Conservation (phyloP, 2,329 filamentous ascomycete species). For the Phyllosticta citrichinensis region DNA sequence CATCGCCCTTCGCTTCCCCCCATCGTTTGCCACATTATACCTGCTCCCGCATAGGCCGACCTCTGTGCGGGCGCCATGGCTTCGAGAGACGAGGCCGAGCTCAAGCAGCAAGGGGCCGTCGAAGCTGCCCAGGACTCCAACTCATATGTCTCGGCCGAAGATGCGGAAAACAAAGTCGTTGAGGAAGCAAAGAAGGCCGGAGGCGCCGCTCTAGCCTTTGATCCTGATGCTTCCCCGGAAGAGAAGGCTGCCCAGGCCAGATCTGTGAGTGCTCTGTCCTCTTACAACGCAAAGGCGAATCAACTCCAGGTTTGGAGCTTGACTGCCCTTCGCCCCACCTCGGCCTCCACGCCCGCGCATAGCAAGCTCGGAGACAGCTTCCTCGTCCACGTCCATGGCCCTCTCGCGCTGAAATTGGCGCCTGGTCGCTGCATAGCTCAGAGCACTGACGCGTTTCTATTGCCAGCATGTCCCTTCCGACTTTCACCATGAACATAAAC, state of each 20-base stretch:
- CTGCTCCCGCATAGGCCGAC: background rate
- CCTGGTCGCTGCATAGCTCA: background rate
- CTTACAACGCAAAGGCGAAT: background rate
- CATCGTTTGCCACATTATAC: background rate
- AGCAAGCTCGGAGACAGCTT: background rate
- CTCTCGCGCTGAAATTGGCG: background rate
- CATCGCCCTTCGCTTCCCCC: background rate
- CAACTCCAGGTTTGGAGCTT: background rate
- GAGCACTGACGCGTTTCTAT: slow-evolving; percentile 9
- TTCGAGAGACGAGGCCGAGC: slow-evolving; percentile 40
- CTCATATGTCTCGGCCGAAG: slow-evolving; percentile 55
- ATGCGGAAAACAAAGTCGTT: slow-evolving; percentile 64
- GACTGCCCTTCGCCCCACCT: background rate
- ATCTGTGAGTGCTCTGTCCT: slow-evolving; percentile 49
- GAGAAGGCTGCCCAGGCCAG: slow-evolving; percentile 73
- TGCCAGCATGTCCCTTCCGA: slow-evolving; percentile 52
- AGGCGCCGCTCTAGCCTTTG: slow-evolving; percentile 70
- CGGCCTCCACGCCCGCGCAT: background rate
- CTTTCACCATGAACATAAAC: slow-evolving; percentile 51
- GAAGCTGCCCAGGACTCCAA: slow-evolving; percentile 67
- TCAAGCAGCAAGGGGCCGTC: slow-evolving; percentile 71
- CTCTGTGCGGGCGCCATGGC: slow-evolving; percentile 2
- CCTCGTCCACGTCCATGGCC: background rate
- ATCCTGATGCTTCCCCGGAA: slow-evolving; percentile 73
- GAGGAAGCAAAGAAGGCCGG: slow-evolving; percentile 72